phyloP scores from a whole-genome alignment of 2,329 filamentous ascomycete species.

The Pseudocercospora musae region DNA sequence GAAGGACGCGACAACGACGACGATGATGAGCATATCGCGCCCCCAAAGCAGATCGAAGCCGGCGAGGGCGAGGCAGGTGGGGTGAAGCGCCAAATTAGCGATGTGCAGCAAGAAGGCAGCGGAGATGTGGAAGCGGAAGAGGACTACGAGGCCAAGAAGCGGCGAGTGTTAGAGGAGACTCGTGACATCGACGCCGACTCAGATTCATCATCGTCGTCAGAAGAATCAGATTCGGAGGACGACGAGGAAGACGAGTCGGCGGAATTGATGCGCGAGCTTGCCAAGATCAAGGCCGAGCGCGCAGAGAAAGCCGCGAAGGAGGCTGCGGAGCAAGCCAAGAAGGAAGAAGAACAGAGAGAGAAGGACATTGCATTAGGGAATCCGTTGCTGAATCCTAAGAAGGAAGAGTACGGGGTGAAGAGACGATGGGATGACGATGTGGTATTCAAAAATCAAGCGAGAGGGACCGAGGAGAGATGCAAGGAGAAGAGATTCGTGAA shows the following conservation, averaged over 20 bases:
- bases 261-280: conserved; percentile 85
- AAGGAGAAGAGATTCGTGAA: conserved; percentile 80
- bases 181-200: conserved; percentile 82
- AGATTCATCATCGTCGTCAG: conserved; percentile 43
- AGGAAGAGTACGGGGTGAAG: conserved; percentile 79
- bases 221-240: conserved; percentile 48
- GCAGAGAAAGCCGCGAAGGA: conserved; percentile 77
- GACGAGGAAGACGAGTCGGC: conserved; percentile 78
- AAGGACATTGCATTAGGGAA: conserved; percentile 89
- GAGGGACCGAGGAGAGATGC: conserved; percentile 87
- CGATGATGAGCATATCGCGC: conserved; percentile 26
- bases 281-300: conserved; percentile 86
- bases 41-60: conserved; percentile 46
- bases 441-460: conserved; percentile 97
- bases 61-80: conserved; percentile 40
- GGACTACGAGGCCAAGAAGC: conserved; percentile 75
- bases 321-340: conserved; percentile 74
- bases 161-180: conserved; percentile 82
- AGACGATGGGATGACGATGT: conserved; percentile 96
- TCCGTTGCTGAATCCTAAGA: conserved; percentile 76
- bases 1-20: conserved; percentile 56
- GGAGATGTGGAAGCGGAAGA: conserved; percentile 51
- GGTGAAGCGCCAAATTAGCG: conserved; percentile 61
- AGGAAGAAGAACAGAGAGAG: conserved; percentile 80
- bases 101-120: conserved; percentile 34